Conservation (phyloP, 2,329 filamentous ascomycete genomes). For the Pseudogymnoascus sp. region DNA sequence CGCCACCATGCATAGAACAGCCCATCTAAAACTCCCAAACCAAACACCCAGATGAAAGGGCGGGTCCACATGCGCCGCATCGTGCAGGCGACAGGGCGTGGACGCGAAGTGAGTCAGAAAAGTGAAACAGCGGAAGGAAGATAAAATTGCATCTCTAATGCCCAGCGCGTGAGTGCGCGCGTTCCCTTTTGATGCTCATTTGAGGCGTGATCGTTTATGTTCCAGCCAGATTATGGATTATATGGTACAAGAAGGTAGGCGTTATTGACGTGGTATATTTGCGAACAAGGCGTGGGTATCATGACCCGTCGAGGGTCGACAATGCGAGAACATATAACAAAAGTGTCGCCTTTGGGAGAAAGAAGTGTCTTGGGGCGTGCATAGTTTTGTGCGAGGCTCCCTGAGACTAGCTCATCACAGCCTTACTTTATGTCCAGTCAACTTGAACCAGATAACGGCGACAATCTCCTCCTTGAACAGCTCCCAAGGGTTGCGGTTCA, state of each 20-base stretch:
- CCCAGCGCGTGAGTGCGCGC: not conserved
- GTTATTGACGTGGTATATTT: conserved; percentile 8
- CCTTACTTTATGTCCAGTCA: conserved; percentile 45
- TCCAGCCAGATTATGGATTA: conserved; percentile 10
- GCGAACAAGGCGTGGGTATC: conserved; percentile 10
- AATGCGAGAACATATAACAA: conserved; percentile 8
- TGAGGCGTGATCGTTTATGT: not conserved
- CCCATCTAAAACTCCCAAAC: conserved; percentile 7
- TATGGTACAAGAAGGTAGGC: conserved; percentile 7
- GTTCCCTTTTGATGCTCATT: not conserved
- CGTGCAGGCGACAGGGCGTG: not conserved
- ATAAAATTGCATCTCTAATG: conserved; percentile 3
- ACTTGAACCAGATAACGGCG: conserved; percentile 54
- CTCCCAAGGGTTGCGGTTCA: conserved; percentile 82
- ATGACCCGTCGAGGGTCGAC: not conserved
- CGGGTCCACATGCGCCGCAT: not conserved
- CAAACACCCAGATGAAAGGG: not conserved
- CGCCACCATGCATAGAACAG: conserved; percentile 5
- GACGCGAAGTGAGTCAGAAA: conserved; percentile 3
- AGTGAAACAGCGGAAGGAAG: not conserved
- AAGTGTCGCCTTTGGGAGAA: not conserved
- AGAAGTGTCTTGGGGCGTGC: not conserved
- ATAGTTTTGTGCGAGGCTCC: not conserved
- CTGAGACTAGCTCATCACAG: conserved; percentile 17
- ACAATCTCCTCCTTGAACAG: conserved; percentile 61